Evolutionary conservation across 805 yeast genomes (phyloP), one percentile per base, ranked within the genome.

Genomic region (Wickerhamiella qilinensis): DNA sequence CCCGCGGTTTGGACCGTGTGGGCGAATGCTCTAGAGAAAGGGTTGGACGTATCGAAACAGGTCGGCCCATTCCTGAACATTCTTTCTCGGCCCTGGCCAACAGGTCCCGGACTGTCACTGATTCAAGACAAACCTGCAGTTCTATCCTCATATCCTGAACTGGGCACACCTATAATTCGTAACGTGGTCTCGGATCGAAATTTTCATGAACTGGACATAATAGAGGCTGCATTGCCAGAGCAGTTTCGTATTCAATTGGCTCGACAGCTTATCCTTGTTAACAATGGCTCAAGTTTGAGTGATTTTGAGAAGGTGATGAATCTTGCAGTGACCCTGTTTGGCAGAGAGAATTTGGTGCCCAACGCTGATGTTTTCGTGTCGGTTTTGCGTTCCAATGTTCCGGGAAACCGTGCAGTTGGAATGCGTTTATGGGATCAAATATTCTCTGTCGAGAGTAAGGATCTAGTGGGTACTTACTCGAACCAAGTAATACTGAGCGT

Each of bases 311-410:
- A n/a, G 11, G 18, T 35, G 2, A 9, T 35, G 15, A 12, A 12
- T 15, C 37, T 24, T 11, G 30, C 37, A 9, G n/a, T 18, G 20
- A n/a, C 14, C n/a, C 17, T 35, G 24, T 17, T 35, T 4, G 37
- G 24, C 15, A 6, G n/a, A 7, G 37, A 18, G n/a, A 33, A 33
- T 14, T 22, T 35, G 8, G 37, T 35, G 21, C 14, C 24, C 22
- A 35, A 35, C n/a, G 31, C 31, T 3, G 37, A 35, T 24, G 4
- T 35, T 5, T 35, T 17, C n/a, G 37, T 27, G 15, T 20, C 37
- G 3, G 37, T 31, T 2, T 11, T 35, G 24, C 37, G 37, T 5
- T 25, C 37, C n/a, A 4, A 16, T 14, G 29, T 15, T 12, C 20
- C 31, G 5, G 31, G 29, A 5, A 25, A 35, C 24, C 9, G 18